Evolutionary conservation across 2,329 filamentous ascomycete species (phyloP).

Genomic region (Ramichloridium luteum): DNA sequence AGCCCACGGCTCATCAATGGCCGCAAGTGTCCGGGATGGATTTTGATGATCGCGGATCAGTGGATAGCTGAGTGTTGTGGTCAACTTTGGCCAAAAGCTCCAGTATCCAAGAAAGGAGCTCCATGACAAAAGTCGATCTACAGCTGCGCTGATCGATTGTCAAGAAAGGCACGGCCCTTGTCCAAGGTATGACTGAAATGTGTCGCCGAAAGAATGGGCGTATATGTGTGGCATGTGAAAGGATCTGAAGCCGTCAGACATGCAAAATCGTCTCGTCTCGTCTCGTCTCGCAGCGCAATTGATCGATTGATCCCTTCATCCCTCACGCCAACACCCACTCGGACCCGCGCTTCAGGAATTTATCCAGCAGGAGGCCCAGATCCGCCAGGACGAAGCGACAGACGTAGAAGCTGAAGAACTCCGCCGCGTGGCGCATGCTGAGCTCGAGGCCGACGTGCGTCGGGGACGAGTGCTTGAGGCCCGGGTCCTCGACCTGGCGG

Average conservation of each 20-base stretch:
- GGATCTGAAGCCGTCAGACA: too few species aligned
- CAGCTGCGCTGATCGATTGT: constrained; percentile 1
- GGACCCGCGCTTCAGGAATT: constrained; percentile 90
- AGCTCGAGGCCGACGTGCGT: constrained; percentile 93
- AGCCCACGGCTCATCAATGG: too few species aligned
- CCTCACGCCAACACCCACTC: constrained; percentile 68
- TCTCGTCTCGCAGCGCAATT: neutral
- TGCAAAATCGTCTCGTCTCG: neutral
- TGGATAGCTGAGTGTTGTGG: too few species aligned
- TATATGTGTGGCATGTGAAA: too few species aligned
- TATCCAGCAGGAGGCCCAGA: constrained; percentile 74
- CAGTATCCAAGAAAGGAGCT: too few species aligned
- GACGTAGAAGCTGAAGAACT: constrained; percentile 96
- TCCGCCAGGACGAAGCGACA: constrained; percentile 90
- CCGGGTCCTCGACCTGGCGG: constrained; percentile 89
- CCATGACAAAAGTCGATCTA: too few species aligned
- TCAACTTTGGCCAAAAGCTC: too few species aligned
- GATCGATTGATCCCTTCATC: neutral
- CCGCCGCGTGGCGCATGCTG: constrained; percentile 81
- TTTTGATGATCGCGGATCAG: too few species aligned
- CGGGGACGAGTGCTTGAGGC: constrained; percentile 77
- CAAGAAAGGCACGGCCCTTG: neutral
- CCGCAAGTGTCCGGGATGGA: too few species aligned
- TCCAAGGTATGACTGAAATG: too few species aligned
- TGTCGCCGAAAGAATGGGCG: too few species aligned